Evolutionary conservation across 1,139 yeast species (phyloP), one percentile per base, ranked within the genome.

Genomic region (Hemisphaericaspora xylofermentans): DNA sequence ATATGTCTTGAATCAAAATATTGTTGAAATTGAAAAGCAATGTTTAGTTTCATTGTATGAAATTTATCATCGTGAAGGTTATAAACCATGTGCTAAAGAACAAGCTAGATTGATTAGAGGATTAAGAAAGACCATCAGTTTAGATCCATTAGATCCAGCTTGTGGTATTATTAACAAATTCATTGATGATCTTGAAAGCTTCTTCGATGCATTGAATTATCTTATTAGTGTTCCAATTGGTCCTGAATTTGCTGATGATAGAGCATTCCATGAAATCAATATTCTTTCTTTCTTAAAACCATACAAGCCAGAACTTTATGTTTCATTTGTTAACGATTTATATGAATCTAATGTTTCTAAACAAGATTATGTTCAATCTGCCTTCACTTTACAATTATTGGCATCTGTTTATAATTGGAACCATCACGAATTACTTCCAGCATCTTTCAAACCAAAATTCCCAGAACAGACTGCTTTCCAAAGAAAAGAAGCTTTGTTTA

Each of bases 371-470:
- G 83, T 84, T 34, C 96, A 88, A 64, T 95, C 95, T 8, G 96
- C 94, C 3, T 71, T 88, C 51, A 80, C 91, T 53, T 72, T 88
- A 53, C 89, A 85, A 57, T 69, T 88, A 42, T 71, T 88, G 52
- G 94, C 95, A 0, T 75, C 84, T 13, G 85, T 94, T 1, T 86
- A 82, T 60, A 68, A 74, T 10, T 88, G 96, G 96, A 79, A 80
- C 44, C 82, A 81, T 47, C 79, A 78, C 44, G 70, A 69, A 29
- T 59, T 67, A 15, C 64, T 86, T 17, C 80, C 87, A 1, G 66
- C 82, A 8, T 76, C 82, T 44, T 66, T 71, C 44, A 76, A 78
- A 53, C 95, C 95, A 6, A 77, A 76, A 44, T 76, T 88, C 61
- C 95, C 96, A 15, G 77, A 78, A 47, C 95, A 88, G 61, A 70